A percentile compares a stretch with the other conserved stretches of the same genome.
Evolutionary conservation across 2,329 filamentous ascomycete genomes (phyloP).

Genomic region (Ophiocordyceps polyrhachis-furcata): DNA sequence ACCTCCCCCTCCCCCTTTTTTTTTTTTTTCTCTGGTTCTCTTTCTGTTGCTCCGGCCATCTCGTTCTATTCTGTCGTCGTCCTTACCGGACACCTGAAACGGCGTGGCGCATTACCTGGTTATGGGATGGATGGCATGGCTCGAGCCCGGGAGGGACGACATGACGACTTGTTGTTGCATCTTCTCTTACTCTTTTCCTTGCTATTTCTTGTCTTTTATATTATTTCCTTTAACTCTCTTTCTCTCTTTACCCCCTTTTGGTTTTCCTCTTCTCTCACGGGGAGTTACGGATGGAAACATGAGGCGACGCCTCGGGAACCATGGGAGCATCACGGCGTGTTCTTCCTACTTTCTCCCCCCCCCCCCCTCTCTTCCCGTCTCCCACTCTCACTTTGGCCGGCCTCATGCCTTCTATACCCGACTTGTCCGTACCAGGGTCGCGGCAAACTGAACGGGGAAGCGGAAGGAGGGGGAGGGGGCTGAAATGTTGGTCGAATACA

Average conservation of each 20-base stretch:
- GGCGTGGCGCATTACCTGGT: not conserved
- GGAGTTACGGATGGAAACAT: not conserved
- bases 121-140: not conserved
- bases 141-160: not conserved
- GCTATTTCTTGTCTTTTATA: too few relatives aligned
- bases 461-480: too few relatives aligned
- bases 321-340: not conserved
- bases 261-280: not conserved
- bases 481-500: too few relatives aligned
- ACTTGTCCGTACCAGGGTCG: too few relatives aligned
- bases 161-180: not conserved
- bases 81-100: not conserved
- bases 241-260: too few relatives aligned
- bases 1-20: too few relatives aligned
- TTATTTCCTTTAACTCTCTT: too few relatives aligned
- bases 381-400: too few relatives aligned
- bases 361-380: not conserved
- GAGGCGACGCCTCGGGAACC: not conserved
- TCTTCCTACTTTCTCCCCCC: not conserved
- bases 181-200: not conserved
- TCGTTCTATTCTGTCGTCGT: not conserved
- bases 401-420: too few relatives aligned
- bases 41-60: not conserved
- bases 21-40: too few relatives aligned
- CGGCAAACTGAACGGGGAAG: too few relatives aligned